These are phyloP conservation scores for Lipomyces sp. DNA, from an alignment of 805 yeast species.

Conservation along the genomic window DNA sequence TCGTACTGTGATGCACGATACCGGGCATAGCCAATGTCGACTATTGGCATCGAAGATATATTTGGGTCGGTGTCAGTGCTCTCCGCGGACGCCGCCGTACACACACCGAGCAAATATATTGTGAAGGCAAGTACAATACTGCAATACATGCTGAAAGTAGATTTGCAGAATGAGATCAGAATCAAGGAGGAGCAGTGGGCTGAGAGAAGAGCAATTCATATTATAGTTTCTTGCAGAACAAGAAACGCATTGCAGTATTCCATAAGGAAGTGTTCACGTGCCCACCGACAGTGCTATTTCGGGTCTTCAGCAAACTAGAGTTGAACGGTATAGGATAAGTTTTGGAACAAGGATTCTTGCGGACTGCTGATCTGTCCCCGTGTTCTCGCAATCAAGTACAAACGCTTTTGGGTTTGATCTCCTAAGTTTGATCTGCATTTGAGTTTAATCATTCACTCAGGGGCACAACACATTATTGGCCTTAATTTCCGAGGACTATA, in stretches of 20 bases:
- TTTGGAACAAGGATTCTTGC: background rate
- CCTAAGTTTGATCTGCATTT: background rate
- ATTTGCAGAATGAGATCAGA: background rate
- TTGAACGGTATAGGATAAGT: background rate
- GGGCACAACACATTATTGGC: too few species aligned
- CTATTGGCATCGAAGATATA: constrained; percentile 14
- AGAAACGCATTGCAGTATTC: background rate
- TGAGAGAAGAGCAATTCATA: background rate
- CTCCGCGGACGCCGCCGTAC: background rate
- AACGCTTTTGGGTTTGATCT: background rate
- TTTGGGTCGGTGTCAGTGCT: background rate
- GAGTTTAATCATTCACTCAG: too few species aligned
- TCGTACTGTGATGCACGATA: constrained; percentile 31
- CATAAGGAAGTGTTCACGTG: background rate
- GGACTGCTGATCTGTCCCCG: background rate
- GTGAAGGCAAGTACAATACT: background rate
- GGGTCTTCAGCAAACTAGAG: background rate
- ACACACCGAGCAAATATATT: background rate
- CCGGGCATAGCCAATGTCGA: constrained; percentile 34
- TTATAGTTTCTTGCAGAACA: background rate
- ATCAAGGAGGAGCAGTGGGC: background rate
- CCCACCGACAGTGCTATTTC: background rate
- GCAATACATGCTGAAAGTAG: background rate
- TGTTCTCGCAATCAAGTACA: background rate
- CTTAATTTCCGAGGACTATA: too few species aligned